phyloP scores from a whole-genome alignment of 2,329 filamentous ascomycete species.

The Aureobasidium subglaciale region DNA sequence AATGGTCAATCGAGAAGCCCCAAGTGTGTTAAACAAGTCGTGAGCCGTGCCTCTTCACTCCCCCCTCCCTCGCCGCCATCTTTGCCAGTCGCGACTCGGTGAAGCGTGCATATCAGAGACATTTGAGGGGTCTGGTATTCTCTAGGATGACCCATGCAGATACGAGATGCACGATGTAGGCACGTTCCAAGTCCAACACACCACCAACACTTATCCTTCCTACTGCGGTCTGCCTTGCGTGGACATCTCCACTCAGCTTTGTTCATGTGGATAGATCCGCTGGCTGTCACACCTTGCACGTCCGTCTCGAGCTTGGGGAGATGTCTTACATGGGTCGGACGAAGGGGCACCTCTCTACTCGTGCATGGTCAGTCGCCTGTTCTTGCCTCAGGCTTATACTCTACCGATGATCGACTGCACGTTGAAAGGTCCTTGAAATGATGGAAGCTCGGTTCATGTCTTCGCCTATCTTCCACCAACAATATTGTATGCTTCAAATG shows the following conservation, averaged over 20 bases:
- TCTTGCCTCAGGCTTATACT: neutral
- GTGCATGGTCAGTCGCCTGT: neutral
- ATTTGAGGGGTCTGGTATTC: neutral
- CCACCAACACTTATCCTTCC: neutral
- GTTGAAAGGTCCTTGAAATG: neutral
- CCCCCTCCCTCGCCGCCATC: neutral
- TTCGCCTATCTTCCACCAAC: slow-evolving; percentile 2
- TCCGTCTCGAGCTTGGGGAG: slow-evolving; percentile 5
- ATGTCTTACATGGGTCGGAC: neutral
- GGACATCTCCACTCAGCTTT: slow-evolving; percentile 1
- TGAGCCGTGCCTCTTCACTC: neutral
- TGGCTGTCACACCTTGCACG: neutral
- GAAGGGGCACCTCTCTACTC: neutral
- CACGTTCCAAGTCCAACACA: slow-evolving; percentile 5
- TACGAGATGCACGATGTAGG: slow-evolving; percentile 7
- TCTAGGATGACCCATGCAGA: neutral
- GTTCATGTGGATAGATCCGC: slow-evolving; percentile 8
- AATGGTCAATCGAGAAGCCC: neutral
- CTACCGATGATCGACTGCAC: neutral
- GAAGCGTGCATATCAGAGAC: neutral
- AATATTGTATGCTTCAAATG: neutral
- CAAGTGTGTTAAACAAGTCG: neutral
- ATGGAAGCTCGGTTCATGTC: slow-evolving; percentile 2
- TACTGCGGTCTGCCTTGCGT: neutral
- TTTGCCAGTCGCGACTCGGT: neutral